Evolutionary conservation across 2,329 filamentous ascomycete genomes (phyloP).

Genomic region (Pseudogymnoascus sp.): DNA sequence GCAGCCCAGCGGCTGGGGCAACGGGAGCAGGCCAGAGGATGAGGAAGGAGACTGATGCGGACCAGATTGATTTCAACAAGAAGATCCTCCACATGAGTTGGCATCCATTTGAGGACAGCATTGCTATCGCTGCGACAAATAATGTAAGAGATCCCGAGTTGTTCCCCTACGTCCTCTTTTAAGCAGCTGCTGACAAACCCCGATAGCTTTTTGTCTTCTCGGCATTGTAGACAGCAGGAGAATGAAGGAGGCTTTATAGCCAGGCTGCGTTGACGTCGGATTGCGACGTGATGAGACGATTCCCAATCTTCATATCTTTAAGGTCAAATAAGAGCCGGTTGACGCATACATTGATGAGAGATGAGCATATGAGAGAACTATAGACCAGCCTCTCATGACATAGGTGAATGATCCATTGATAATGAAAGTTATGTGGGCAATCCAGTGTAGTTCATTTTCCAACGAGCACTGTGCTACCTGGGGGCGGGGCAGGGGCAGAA

Average conservation of each 20-base stretch:
- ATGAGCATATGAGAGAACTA: slow-evolving; percentile 11
- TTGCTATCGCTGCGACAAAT: slow-evolving; percentile 98
- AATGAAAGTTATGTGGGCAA: slow-evolving; percentile 7
- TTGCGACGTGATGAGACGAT: slow-evolving; percentile 17
- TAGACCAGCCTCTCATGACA: slow-evolving; percentile 9
- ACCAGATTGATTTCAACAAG: slow-evolving; percentile 99
- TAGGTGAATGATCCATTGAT: slow-evolving; percentile 8
- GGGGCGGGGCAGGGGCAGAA: slow-evolving; percentile 1
- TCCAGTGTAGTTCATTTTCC: slow-evolving; percentile 2
- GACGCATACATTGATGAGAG: slow-evolving; percentile 11
- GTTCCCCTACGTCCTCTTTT: background rate
- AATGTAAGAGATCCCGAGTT: slow-evolving; percentile 67
- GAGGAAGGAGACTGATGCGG: slow-evolving; percentile 97
- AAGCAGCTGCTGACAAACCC: slow-evolving; percentile 15
- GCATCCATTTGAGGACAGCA: slow-evolving; percentile 99
- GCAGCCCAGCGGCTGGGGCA: slow-evolving; percentile 70
- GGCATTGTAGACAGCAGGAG: slow-evolving; percentile 48
- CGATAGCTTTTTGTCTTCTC: slow-evolving; percentile 69
- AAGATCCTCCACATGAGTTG: slow-evolving; percentile 99
- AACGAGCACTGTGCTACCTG: background rate
- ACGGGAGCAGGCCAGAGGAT: slow-evolving; percentile 81
- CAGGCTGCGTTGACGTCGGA: slow-evolving; percentile 28
- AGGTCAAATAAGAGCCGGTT: slow-evolving; percentile 4
- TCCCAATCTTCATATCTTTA: slow-evolving; percentile 9
- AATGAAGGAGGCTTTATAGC: slow-evolving; percentile 24